phyloP scores from a whole-genome alignment of 805 yeast species.

The Wickerhamomyces bovis region DNA sequence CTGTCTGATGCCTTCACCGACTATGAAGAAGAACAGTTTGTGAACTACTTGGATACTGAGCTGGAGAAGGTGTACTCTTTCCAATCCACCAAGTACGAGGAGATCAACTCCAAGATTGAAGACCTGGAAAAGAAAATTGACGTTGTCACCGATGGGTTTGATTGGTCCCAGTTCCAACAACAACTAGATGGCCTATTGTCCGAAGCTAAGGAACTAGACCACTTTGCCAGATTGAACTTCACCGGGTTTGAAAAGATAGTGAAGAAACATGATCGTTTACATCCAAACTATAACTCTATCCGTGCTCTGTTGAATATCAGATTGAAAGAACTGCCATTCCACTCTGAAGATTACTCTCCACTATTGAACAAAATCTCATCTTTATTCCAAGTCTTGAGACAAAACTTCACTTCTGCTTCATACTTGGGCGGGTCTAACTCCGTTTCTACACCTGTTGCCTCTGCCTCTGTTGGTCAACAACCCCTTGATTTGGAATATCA shows the following conservation, averaged over 20 bases:
- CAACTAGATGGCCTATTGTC: conserved; percentile 69
- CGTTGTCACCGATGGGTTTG: conserved; percentile 32
- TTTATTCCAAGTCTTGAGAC: conserved; percentile 75
- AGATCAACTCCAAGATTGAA: conserved; percentile 57
- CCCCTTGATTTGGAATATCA: conserved; percentile 34
- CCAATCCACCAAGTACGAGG: conserved; percentile 61
- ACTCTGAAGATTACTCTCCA: conserved; percentile 93
- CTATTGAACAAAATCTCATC: conserved; percentile 76
- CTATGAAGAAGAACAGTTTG: conserved; percentile 66
- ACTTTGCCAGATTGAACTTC: conserved; percentile 84
- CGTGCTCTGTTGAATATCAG: conserved; percentile 85
- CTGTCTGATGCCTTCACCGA: conserved; percentile 51
- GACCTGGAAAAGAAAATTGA: conserved; percentile 56
- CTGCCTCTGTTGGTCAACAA: conserved; percentile 6
- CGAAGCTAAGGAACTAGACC: conserved; percentile 80
- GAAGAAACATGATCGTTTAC: conserved; percentile 91
- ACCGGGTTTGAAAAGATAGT: conserved; percentile 94
- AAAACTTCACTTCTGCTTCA: conserved; percentile 42
- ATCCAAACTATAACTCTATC: conserved; percentile 75
- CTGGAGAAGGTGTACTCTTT: conserved; percentile 73
- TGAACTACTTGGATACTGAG: conserved; percentile 57
- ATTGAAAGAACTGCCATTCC: conserved; percentile 81
- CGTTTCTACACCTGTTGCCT: conserved; percentile 21
- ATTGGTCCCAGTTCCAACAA: conserved; percentile 55
- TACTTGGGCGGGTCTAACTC: conserved; percentile 23